Evolutionary conservation across 2,329 filamentous ascomycete species (phyloP), one percentile per base, ranked within the genome.

Genomic region (Simplicillium aogashimaense): DNA sequence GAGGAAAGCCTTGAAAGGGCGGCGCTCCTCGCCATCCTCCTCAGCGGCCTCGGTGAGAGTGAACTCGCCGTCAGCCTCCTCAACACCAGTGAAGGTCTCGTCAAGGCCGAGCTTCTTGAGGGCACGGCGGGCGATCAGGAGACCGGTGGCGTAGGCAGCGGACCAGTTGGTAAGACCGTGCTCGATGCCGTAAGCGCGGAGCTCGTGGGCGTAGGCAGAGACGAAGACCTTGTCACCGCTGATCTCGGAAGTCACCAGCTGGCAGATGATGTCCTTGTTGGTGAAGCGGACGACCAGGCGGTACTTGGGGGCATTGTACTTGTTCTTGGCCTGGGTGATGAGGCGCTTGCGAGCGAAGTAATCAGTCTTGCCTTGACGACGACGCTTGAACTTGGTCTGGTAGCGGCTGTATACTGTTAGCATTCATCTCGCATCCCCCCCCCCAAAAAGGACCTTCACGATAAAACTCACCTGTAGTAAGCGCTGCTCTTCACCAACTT

Each of bases 321-420:
- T 98, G 87, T 98, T 98, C 87, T 97, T 98, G 75, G 92, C 92
- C 81, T 98, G 92, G 76, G 87, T 89, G 78, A 97, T 92, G 70
- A 98, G 80, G 65, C 92, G 85, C 86, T 97, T 97, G 70, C 92
- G 90, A 66, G 92, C 92, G 71, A 95, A 97, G 87, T 98, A 98
- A 70, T 98, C 92, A 76, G 92, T 98, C 86, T 98, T 98, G 67
- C 92, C 92, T 63, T 83, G 65, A 56, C 86, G 81, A 72, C 92
- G 83, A 68, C 92, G 89, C 79, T 88, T 92, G 86, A 95, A 98
- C 84, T 98, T 98, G 67, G 92, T 95, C 79, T 98, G 92, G 81
- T 85, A 98, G 72, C 92, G 88, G 69, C 89, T 95, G 65, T 41
- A 48, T 35, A 38, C 42, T 46, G 51, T 60, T 45, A 61, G 56